Evolutionary conservation across 2,329 filamentous ascomycete genomes (phyloP).

Genomic region (Madurella mycetomatis): DNA sequence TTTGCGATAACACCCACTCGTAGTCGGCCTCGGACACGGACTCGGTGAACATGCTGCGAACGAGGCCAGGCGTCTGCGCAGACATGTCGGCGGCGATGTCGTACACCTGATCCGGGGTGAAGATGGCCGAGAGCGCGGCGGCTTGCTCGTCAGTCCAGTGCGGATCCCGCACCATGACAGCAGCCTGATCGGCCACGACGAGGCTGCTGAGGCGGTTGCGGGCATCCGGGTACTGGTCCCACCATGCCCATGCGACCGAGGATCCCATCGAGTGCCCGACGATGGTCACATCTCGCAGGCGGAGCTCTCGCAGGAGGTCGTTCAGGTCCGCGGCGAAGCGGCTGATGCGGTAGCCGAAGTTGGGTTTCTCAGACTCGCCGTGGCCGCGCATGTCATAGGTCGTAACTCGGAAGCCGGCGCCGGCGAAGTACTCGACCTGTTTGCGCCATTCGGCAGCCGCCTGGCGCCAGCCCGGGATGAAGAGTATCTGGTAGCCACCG

Average conservation of each 20-base stretch:
- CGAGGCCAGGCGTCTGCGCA: too few species aligned
- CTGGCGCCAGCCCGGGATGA: slow-evolving; percentile 33
- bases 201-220: slow-evolving; percentile 25
- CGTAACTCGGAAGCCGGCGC: slow-evolving; percentile 28
- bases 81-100: slow-evolving; percentile 10
- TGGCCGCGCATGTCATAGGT: slow-evolving; percentile 33
- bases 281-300: slow-evolving; percentile 30
- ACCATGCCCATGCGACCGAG: slow-evolving; percentile 32
- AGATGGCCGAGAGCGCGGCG: slow-evolving; percentile 22
- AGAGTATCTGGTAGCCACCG: slow-evolving; percentile 27
- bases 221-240: slow-evolving; percentile 29
- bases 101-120: slow-evolving; percentile 19
- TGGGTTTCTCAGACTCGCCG: slow-evolving; percentile 32
- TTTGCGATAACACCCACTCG: slow-evolving; percentile 26
- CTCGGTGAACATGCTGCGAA: too few species aligned
- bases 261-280: slow-evolving; percentile 36
- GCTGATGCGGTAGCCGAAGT: slow-evolving; percentile 29
- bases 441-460: slow-evolving; percentile 31
- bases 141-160: slow-evolving; percentile 27
- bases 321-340: slow-evolving; percentile 30
- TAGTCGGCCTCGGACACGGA: slow-evolving; percentile 23
- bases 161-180: slow-evolving; percentile 27
- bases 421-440: slow-evolving; percentile 29
- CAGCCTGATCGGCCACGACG: slow-evolving; percentile 31
- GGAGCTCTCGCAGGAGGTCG: slow-evolving; percentile 27